Evolutionary conservation across 2,329 filamentous ascomycete genomes (phyloP).

Genomic region (Magnaporthiopsis poae): DNA sequence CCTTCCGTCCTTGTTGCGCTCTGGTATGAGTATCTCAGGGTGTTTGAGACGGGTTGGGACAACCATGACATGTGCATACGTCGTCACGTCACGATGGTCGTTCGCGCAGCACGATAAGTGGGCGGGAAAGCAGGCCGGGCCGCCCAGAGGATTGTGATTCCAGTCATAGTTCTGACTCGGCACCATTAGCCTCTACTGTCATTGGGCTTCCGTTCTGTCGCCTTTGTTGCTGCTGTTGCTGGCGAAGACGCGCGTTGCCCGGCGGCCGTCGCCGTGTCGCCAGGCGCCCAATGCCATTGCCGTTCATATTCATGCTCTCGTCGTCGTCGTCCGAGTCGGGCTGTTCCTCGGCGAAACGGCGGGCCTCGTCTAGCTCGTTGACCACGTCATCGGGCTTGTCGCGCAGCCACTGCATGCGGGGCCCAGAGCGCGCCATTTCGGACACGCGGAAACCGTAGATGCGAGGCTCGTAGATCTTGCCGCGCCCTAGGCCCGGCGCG

Average conservation of each 20-base stretch:
- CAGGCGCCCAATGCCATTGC: conserved; percentile 10
- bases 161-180: conserved; percentile 43
- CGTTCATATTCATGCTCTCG: conserved; percentile 35
- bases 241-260: conserved; percentile 31
- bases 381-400: conserved; percentile 66
- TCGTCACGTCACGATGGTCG: neutral
- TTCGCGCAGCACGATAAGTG: neutral
- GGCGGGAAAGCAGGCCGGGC: neutral
- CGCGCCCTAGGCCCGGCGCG: conserved; percentile 71
- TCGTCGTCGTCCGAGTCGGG: conserved; percentile 49
- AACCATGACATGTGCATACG: neutral
- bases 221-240: conserved; percentile 22
- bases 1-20: neutral
- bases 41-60: neutral
- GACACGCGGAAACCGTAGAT: conserved; percentile 96
- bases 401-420: conserved; percentile 93
- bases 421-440: conserved; percentile 78
- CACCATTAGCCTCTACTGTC: conserved; percentile 45
- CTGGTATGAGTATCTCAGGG: neutral
- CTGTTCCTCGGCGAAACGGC: conserved; percentile 41
- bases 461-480: conserved; percentile 82
- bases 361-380: conserved; percentile 73
- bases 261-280: conserved; percentile 30
- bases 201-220: conserved; percentile 49
- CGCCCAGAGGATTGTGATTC: neutral